These are phyloP conservation scores for Williopsis jadinii DNA, from an alignment of 1,139 yeast genomes.

Conservation along the genomic window DNA sequence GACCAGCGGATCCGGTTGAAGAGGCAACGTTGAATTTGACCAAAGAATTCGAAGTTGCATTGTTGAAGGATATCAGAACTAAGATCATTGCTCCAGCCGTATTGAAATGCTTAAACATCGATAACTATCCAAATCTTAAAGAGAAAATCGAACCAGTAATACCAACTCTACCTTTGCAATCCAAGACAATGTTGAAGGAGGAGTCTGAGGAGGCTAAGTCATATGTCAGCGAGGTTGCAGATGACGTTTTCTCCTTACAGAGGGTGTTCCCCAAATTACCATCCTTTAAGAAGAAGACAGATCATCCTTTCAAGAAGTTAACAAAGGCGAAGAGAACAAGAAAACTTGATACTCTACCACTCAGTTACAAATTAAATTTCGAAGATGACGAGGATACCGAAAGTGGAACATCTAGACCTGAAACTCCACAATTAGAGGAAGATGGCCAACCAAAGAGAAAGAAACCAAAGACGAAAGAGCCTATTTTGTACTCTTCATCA, in stretches of 20 bases:
- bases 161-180: background rate
- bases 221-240: background rate
- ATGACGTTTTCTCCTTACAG: conserved; percentile 15
- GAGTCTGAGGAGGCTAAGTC: conserved; percentile 9
- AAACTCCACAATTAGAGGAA: conserved; percentile 18
- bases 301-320: conserved; percentile 7
- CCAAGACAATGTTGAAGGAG: conserved; percentile 12
- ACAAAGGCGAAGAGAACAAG: conserved; percentile 6
- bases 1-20: conserved; percentile 29
- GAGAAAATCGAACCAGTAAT: conserved; percentile 27
- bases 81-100: conserved; percentile 68
- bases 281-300: conserved; percentile 38
- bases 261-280: conserved; percentile 32
- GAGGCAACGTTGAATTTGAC: conserved; percentile 56
- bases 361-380: conserved; percentile 67
- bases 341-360: conserved; percentile 37
- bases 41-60: conserved; percentile 56
- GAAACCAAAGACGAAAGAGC: conserved; percentile 1
- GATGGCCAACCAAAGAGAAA: conserved; percentile 22
- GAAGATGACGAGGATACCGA: conserved; percentile 34
- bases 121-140: conserved; percentile 48
- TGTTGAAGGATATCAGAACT: conserved; percentile 69
- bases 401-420: conserved; percentile 26
- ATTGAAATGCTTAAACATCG: conserved; percentile 53
- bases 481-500: conserved; percentile 22